These are phyloP conservation scores for Pelargonium exstipulatum DNA, from an alignment of 441 rosid species.

Conservation along the genomic window DNA sequence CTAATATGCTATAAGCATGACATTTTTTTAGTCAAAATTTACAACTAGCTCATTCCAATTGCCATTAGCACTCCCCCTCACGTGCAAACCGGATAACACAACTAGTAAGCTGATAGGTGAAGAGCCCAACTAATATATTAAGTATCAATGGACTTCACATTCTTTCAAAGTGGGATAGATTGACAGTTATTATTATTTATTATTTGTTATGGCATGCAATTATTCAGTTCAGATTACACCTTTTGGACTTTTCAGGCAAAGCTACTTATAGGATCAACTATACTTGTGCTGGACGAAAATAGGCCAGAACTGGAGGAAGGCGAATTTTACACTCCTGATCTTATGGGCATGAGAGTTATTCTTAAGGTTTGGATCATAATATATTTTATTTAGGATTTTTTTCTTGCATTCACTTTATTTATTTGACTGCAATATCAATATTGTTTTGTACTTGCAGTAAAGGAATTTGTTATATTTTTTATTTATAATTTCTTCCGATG, in stretches of 20 bases:
- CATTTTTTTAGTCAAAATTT: too few species aligned
- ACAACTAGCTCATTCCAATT: too few species aligned
- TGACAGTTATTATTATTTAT: background rate
- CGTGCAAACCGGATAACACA: too few species aligned
- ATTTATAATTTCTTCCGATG: background rate
- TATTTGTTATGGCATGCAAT: background rate
- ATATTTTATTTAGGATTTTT: slow-evolving; percentile 7
- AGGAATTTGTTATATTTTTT: background rate
- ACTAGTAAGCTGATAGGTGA: too few species aligned
- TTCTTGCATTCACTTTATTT: background rate
- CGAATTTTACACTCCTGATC: slow-evolving; percentile 81
- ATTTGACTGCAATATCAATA: background rate
- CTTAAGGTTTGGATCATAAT: slow-evolving; percentile 46
- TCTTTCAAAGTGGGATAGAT: background rate
- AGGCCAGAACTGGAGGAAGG: slow-evolving; percentile 77
- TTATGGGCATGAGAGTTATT: slow-evolving; percentile 73
- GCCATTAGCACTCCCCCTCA: too few species aligned
- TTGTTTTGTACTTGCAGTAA: background rate
- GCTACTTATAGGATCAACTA: slow-evolving; percentile 74
- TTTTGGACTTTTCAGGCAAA: slow-evolving; percentile 46
- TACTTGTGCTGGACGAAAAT: slow-evolving; percentile 69
- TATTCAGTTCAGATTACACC: slow-evolving; percentile 10
- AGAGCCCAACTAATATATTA: too few species aligned
- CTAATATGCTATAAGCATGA: background rate
- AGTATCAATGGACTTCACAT: too few species aligned